These are phyloP conservation scores for Paxillus involutus DNA, from an alignment of 768 basidiomycete genomes.

Conservation along the genomic window DNA sequence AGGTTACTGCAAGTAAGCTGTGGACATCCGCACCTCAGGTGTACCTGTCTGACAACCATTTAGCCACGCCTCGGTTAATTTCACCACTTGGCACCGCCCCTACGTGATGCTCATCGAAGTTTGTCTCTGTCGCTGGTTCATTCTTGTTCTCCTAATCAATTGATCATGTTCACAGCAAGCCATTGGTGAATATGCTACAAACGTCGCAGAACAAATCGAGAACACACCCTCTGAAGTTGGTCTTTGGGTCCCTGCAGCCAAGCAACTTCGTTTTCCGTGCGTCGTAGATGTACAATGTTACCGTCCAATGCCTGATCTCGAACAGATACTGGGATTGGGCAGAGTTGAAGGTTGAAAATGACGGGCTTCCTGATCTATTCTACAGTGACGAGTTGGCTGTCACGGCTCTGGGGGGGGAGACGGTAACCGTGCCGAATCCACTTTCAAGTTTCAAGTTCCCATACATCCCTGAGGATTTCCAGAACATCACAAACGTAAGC, in stretches of 20 bases:
- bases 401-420: slow-evolving; percentile 1
- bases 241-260: slow-evolving; percentile 18
- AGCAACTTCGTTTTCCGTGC: slow-evolving; percentile 28
- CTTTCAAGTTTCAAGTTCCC: slow-evolving; percentile 13
- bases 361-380: slow-evolving; percentile 23
- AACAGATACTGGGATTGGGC: slow-evolving; percentile 32
- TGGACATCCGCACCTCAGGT: not conserved
- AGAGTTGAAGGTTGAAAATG: slow-evolving; percentile 11
- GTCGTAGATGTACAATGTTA: not conserved
- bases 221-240: slow-evolving; percentile 17
- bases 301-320: not conserved
- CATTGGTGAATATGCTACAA: slow-evolving; percentile 23
- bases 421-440: slow-evolving; percentile 15
- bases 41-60: not conserved
- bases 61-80: slow-evolving; percentile 21
- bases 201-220: slow-evolving; percentile 26
- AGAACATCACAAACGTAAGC: slow-evolving; percentile 9
- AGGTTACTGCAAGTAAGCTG: slow-evolving; percentile 29
- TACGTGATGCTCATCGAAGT: slow-evolving; percentile 27
- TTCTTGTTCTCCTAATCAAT: not conserved
- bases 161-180: slow-evolving; percentile 18
- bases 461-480: slow-evolving; percentile 21
- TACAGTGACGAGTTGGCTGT: slow-evolving; percentile 11
- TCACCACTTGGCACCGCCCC: slow-evolving; percentile 28
- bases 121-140: not conserved